A percentile compares a stretch with the other conserved stretches of the same genome.
These are phyloP conservation scores for Aspergillus ochraceus DNA, from an alignment of 2,329 filamentous ascomycete species.

Conservation along the genomic window DNA sequence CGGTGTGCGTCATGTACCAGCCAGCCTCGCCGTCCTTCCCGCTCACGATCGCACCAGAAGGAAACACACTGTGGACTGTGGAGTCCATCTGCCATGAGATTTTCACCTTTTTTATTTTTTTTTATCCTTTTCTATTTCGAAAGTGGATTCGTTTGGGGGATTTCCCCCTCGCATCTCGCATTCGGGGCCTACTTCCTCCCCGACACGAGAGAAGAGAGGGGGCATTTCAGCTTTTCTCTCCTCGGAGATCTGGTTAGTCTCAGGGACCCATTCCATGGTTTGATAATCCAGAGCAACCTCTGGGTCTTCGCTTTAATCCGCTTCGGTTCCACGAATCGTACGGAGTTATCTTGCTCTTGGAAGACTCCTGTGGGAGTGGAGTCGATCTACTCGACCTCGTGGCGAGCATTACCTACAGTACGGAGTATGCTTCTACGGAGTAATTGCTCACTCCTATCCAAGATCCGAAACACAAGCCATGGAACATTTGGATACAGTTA, in stretches of 20 bases:
- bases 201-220: background rate
- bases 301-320: constrained; percentile 7
- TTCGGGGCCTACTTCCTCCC: background rate
- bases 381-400: constrained; percentile 20
- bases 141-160: background rate
- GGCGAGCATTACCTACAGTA: constrained; percentile 18
- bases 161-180: background rate
- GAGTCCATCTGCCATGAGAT: background rate
- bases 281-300: background rate
- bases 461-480: constrained; percentile 14
- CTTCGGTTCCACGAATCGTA: constrained; percentile 11
- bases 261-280: background rate
- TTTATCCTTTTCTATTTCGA: constrained; percentile 2
- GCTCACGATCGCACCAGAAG: background rate
- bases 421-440: constrained; percentile 3
- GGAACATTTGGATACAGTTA: constrained; percentile 10
- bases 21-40: constrained; percentile 7
- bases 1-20: constrained; percentile 15
- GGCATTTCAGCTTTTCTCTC: background rate
- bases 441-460: constrained; percentile 8
- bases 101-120: background rate
- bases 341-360: background rate
- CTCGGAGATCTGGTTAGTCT: background rate
- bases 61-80: too few species aligned
- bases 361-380: constrained; percentile 13